A percentile compares a stretch with the other conserved stretches of the same genome.
phyloP scores from a whole-genome alignment of 225 moss, liverwort and hornwort species.

The Asterella californica region DNA sequence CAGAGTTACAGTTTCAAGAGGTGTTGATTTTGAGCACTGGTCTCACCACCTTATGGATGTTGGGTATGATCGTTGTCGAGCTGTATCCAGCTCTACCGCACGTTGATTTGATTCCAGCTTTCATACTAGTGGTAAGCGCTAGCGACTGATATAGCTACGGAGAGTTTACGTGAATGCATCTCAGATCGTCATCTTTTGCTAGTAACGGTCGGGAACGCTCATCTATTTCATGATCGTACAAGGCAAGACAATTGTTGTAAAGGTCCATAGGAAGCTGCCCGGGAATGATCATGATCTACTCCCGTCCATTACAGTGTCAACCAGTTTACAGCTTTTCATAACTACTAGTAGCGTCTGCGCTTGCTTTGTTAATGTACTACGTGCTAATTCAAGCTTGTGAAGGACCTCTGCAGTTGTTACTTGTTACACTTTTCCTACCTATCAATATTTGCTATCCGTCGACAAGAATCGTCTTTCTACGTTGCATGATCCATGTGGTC shows the following conservation, averaged over 20 bases:
- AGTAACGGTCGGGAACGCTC: no score
- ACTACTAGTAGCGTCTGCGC: no score
- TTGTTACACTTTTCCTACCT: constrained; percentile 29
- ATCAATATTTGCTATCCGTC: constrained; percentile 28
- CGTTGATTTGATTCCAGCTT: constrained; percentile 21
- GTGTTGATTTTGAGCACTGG: constrained; percentile 37
- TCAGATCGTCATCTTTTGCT: no score
- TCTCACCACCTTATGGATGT: constrained; percentile 38
- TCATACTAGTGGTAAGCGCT: constrained; percentile 25
- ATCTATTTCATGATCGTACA: no score
- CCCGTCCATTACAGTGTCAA: no score
- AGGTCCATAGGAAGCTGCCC: no score
- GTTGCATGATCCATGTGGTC: constrained; percentile 29
- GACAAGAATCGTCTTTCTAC: constrained; percentile 24
- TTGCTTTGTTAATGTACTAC: no score
- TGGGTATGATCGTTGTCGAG: constrained; percentile 28
- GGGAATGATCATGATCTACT: no score
- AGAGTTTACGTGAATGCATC: neutral
- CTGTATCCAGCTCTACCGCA: constrained; percentile 30
- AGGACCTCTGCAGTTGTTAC: constrained; percentile 14
- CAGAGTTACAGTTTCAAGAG: constrained; percentile 34
- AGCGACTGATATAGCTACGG: neutral
- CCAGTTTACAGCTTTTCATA: no score
- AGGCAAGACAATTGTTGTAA: no score
- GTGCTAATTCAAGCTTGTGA: neutral